Base-by-base conservation (phyloP, 768 basidiomycete species). In the Mycena floridula region DNA sequence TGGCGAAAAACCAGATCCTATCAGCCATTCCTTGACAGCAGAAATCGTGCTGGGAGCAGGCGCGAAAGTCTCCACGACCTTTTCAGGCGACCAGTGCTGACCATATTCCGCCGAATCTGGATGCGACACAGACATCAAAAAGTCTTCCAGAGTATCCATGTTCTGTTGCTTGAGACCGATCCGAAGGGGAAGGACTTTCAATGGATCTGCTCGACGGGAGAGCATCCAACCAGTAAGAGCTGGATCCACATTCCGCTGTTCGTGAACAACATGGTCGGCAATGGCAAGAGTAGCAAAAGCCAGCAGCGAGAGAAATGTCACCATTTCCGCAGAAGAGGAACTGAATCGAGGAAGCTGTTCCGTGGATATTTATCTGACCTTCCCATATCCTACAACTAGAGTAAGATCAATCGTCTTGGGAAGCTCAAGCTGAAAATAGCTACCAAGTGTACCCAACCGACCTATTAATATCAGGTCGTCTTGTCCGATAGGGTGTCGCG, bases 161-260 rank as follows among this genome's bases (percentile, higher is more conserved):
- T 76, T 73, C 35, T 54, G 55, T 52, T 76, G 74, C 6, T 51
- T 50, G 5, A 76, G 64, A 0, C 72, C 74, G 35, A 75, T 65
- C 37, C 72, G 71, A 26, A 76, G 56, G 9, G 73, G 74, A 22
- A 75, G 47, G 2, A 61, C 45, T 16, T 59, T 55, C 35, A 60
- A 46, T 7, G 65, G 18, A 26, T 64, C 51, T 18, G 64, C 57
- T 4, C 59, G 63, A 24, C 62, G 59, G 15, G 58, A 41, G 3
- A 51, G 44, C 0, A 26, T 30, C 73, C 67, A 75, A 2, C 56
- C 57, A 5, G 42, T 8, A 7, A 15, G 32, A 13, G 13, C 32
- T 35, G 69, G 70, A 3, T 59, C 50, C 11, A 36, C 49, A 13
- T 56, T 57, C 43, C 69, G 70, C 43, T 58, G 66, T 52, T 72